Evolutionary conservation across 2,329 filamentous ascomycete genomes (phyloP), one percentile per base, ranked within the genome.

Genomic region (Elsinoe ampelina): DNA sequence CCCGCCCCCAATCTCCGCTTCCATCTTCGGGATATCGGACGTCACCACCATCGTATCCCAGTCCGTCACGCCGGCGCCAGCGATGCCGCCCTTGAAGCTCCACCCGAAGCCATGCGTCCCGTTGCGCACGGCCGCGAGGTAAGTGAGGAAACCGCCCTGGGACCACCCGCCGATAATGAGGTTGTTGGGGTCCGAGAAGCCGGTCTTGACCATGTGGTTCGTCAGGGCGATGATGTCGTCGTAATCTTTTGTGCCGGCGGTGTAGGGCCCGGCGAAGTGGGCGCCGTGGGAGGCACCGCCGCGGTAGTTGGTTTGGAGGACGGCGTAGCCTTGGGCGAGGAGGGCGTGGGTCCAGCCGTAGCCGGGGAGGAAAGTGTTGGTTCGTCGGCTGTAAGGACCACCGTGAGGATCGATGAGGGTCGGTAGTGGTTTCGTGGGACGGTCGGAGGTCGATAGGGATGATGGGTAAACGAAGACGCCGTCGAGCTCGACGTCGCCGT

Each of bases 301-400:
- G 11, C 72, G 69, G 48, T 74, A 75, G 55, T 74, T 70, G 0
- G 68, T 64, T 1, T 67, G 61, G 3, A 75, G 63, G n/a, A 74
- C 54, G 0, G 64, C 67, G 39, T 72, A 73, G n/a, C 72, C 71
- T 7, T 64, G 62, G 5, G 64, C 57, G 2, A 73, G 64, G 8
- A 73, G 60, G 13, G 65, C 65, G 1, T 69, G 66, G 0, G 64
- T 59, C 65, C 66, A 71, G 41, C 62, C 63, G 30, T 64, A 60
- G n/a, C 58, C 51, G 2, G 62, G 45, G 38, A 70, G 63, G 57
- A 74, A 73, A 4, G 13, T 13, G 35, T 66, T 36, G 34, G 64
- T 65, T n/a, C 61, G 57, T 32, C 68, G 63, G 35, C 35, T 43
- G 54, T 67, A 66, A 1, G 71, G 71, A 1, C 71, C 71, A 42